Base-by-base conservation (phyloP, 306 rosid species). In the Lotus japonicus region DNA sequence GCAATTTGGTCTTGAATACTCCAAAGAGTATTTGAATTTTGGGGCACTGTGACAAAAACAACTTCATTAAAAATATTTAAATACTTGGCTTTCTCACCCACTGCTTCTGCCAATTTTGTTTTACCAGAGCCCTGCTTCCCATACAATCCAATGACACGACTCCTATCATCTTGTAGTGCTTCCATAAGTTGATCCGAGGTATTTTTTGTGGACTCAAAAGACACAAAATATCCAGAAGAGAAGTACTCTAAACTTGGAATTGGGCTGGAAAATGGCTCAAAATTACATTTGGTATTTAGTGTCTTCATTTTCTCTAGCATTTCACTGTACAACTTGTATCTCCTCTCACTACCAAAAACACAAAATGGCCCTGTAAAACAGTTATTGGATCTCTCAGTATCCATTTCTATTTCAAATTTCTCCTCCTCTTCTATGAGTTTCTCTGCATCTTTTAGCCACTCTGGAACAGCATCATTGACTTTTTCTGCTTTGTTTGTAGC, bases 101-200 rank as follows among this genome's bases (percentile, higher is more conserved):
- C 79, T 46, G 58, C 45, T 74, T 4, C 44, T 36, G 31, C 79
- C 73, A 74, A 35, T 10, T 67, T 66, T 2, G 55, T 56, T 15
- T 66, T 74, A 26, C 78, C 78, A 3, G 43, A 6, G 12, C 78
- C 72, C 5, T 72, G 72, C 66, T 54, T 44, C 49, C 72, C 78
- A 9, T 8, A 33, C 66, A 64, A 10, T 43, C 78, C 78, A 11
- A 74, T 64, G 17, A 31, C 45, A 11, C 1, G 0, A 3, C 9
- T 12, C 2, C 4, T 43, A n/a, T 1, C 72, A 55, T 74, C 57
- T 35, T 43, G n/a, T 8, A 64, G 13, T 55, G 41, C 72, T 38
- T 74, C 49, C 52, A 55, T 38, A 13, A 74, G 72, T 18, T 17
- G 0, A 6, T 56, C 8, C 13, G 18, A 45, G 4, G 48, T 62